Evolutionary conservation across 2,329 filamentous ascomycete genomes (phyloP), one percentile per base, ranked within the genome.

Genomic region (Keithomyces neogunnii): DNA sequence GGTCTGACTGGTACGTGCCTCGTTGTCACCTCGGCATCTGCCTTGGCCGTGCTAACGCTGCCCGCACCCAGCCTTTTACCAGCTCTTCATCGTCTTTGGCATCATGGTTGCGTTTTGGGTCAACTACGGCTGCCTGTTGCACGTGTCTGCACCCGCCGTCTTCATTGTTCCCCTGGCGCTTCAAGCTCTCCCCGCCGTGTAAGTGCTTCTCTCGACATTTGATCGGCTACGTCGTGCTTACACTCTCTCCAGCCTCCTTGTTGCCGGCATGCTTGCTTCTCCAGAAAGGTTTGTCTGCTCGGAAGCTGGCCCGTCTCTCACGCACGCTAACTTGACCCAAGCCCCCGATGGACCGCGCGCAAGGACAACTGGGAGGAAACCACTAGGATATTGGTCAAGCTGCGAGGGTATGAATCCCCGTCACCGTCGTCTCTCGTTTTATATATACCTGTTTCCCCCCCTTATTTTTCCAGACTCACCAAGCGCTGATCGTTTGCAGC

Each of bases 291-390:
- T 56, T 38, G 48, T 48, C 13, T 5, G 7, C 5, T 19, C 30
- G 2, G 19, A 28, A 13, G 19, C 38, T 40, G 9, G 10, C 13
- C 13, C 8, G 19, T 9, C 5, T 10, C 29, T 9, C 40, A 4
- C 35, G 26, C 5, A 38, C 39, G 28, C 55, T 61, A 43, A 61
- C 35, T 9, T 19, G 10, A 4, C 72, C 76, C 13, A 53, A 85
- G 81, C 5, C 84, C 84, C 11, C 76, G 85, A 57, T 88, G 80
- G 78, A 76, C 85, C 29, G 85, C 84, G 29, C 80, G 81, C 57
- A 75, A 81, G 59, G 83, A 86, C 58, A 75, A 82, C 56, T 86
- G 82, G 82, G 84, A 88, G 53, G 71, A 78, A 40, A 80, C 84
- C 1, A 77, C 74, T 3, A 54, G 53, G 0, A 76, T 81, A 19